A percentile compares a stretch with the other conserved stretches of the same genome.
Evolutionary conservation across 495 filamentous ascomycete genomes (phyloP).

Genomic region (Amorphotheca resinae): DNA sequence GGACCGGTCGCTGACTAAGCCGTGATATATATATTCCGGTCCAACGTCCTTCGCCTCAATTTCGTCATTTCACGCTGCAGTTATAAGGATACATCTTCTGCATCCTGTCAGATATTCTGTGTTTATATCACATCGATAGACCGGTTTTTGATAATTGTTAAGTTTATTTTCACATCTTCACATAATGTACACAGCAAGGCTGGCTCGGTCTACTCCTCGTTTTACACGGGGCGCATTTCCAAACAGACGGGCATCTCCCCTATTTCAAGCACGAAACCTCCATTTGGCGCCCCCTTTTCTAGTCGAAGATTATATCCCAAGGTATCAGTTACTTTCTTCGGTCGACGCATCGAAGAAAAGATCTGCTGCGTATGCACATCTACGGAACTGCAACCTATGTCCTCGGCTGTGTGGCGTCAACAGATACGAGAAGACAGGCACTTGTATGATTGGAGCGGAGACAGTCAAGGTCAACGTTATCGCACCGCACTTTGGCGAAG

Average conservation of each 20-base stretch:
- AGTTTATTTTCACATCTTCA: not conserved
- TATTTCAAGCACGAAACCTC: conserved; percentile 22
- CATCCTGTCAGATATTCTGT: no score
- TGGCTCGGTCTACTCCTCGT: not conserved
- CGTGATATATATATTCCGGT: no score
- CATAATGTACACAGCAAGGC: not conserved
- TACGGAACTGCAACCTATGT: conserved; percentile 65
- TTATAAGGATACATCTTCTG: no score
- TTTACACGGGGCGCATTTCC: not conserved
- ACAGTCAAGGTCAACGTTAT: conserved; percentile 64
- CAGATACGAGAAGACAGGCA: conserved; percentile 56
- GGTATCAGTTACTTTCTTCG: conserved; percentile 48
- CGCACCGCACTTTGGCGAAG: conserved; percentile 60
- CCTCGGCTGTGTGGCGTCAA: conserved; percentile 63
- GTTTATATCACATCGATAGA: no score
- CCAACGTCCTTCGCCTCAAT: no score
- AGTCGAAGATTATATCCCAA: conserved; percentile 58
- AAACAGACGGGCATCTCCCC: not conserved
- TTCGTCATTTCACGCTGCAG: no score
- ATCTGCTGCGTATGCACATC: conserved; percentile 51
- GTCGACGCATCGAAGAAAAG: conserved; percentile 50
- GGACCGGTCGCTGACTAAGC: no score
- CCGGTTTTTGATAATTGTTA: not conserved
- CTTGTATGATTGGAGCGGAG: conserved; percentile 58
- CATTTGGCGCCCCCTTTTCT: conserved; percentile 68